These are phyloP conservation scores for Acanthochlamys bracteata DNA, from an alignment of 106 monocot genomes.

Conservation along the genomic window DNA sequence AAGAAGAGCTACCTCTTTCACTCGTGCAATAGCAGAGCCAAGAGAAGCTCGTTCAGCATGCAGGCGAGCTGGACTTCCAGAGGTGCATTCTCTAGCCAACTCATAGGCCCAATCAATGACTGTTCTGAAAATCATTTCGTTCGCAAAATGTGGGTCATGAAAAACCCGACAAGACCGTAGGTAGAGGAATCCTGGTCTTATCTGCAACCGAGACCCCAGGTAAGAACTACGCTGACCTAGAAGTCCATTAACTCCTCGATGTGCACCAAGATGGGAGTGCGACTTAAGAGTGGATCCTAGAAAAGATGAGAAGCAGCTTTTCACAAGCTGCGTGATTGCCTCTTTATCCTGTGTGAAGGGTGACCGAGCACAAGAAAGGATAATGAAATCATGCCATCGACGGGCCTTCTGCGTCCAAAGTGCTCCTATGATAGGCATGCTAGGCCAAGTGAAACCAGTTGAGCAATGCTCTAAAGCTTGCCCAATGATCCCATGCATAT, in stretches of 20 bases:
- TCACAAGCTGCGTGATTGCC: slow-evolving; percentile 61
- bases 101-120: slow-evolving; percentile 6
- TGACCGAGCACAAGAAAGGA: slow-evolving; percentile 58
- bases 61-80: not conserved
- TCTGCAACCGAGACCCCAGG: slow-evolving; percentile 16
- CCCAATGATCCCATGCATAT: slow-evolving; percentile 52
- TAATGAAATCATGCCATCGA: slow-evolving; percentile 87
- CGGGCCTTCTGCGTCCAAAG: slow-evolving; percentile 86
- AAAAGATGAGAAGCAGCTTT: slow-evolving; percentile 78
- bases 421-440: slow-evolving; percentile 87
- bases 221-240: slow-evolving; percentile 44
- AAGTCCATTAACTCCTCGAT: slow-evolving; percentile 51
- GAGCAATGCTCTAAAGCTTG: slow-evolving; percentile 84
- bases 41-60: not conserved
- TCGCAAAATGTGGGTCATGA: slow-evolving; percentile 10
- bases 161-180: slow-evolving; percentile 7
- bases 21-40: not conserved
- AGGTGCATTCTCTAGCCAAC: not conserved
- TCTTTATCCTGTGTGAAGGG: slow-evolving; percentile 68
- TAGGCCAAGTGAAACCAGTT: slow-evolving; percentile 59
- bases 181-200: slow-evolving; percentile 46
- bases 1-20: slow-evolving; percentile 1
- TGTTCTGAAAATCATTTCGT: not conserved
- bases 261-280: slow-evolving; percentile 7
- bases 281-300: slow-evolving; percentile 26